Evolutionary conservation across 1,139 yeast species (phyloP).

Genomic region (Protomyces gravidus): DNA sequence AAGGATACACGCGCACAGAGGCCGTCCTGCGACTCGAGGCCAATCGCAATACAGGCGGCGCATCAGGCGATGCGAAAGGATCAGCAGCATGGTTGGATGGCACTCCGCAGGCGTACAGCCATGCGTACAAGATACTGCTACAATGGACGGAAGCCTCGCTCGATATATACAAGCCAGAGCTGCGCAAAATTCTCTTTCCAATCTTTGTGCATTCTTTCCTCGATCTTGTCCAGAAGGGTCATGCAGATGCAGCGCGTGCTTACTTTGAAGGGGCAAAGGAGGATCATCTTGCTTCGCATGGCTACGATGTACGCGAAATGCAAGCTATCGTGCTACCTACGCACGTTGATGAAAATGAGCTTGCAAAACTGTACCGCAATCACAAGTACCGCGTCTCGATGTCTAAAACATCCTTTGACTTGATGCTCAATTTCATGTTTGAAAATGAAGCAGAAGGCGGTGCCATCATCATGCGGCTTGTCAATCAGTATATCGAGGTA

Average conservation of each 20-base stretch:
- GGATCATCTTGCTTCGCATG: conserved; percentile 74
- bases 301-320: conserved; percentile 66
- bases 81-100: conserved; percentile 39
- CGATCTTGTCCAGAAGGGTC: conserved; percentile 47
- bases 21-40: conserved; percentile 86
- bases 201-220: conserved; percentile 82
- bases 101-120: conserved; percentile 66
- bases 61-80: conserved; percentile 28
- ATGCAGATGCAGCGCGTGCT: conserved; percentile 53
- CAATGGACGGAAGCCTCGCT: conserved; percentile 89
- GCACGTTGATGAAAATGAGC: conserved; percentile 75
- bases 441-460: conserved; percentile 95
- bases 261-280: conserved; percentile 70
- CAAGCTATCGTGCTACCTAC: conserved; percentile 73
- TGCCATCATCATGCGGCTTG: conserved; percentile 72
- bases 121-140: conserved; percentile 74
- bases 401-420: conserved; percentile 78
- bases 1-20: conserved; percentile 91
- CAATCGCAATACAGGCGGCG: conserved; percentile 33
- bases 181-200: conserved; percentile 79
- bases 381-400: conserved; percentile 72
- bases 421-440: conserved; percentile 77
- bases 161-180: conserved; percentile 80
- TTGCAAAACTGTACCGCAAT: conserved; percentile 68
- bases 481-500: conserved; percentile 80